Conservation (phyloP, 768 basidiomycete genomes). For the Leccinum subtestaceum region DNA sequence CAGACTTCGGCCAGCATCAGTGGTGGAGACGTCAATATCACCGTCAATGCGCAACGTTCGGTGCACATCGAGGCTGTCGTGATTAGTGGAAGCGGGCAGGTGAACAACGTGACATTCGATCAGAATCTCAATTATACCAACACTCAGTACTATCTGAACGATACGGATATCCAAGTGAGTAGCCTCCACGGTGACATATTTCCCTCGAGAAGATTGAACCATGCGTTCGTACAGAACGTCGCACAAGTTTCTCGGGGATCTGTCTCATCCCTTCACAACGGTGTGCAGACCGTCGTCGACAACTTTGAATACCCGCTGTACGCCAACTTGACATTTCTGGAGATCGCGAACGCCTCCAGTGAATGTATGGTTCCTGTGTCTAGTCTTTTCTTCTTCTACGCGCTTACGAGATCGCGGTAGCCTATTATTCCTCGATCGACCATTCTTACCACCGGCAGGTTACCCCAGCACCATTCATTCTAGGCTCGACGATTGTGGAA, state of each 20-base stretch:
- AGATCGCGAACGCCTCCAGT: constrained; percentile 28
- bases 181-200: background rate
- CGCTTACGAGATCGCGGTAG: constrained; percentile 31
- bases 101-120: constrained; percentile 54
- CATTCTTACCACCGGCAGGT: constrained; percentile 65
- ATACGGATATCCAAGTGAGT: constrained; percentile 41
- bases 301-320: constrained; percentile 52
- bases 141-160: constrained; percentile 55
- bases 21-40: constrained; percentile 53
- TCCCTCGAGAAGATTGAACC: background rate
- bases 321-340: constrained; percentile 38
- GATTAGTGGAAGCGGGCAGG: constrained; percentile 56
- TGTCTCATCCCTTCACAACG: constrained; percentile 49
- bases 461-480: constrained; percentile 55
- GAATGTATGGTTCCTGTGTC: constrained; percentile 11
- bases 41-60: constrained; percentile 55
- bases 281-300: constrained; percentile 42
- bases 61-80: constrained; percentile 63
- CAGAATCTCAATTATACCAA: constrained; percentile 64
- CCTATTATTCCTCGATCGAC: constrained; percentile 51
- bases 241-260: constrained; percentile 49
- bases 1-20: constrained; percentile 43
- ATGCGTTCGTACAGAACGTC: constrained; percentile 38
- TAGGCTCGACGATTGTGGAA: constrained; percentile 55
- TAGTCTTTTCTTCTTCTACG: background rate